phyloP scores from a whole-genome alignment of 352 stramenopile genomes.

The Phytophthora foliorum region DNA sequence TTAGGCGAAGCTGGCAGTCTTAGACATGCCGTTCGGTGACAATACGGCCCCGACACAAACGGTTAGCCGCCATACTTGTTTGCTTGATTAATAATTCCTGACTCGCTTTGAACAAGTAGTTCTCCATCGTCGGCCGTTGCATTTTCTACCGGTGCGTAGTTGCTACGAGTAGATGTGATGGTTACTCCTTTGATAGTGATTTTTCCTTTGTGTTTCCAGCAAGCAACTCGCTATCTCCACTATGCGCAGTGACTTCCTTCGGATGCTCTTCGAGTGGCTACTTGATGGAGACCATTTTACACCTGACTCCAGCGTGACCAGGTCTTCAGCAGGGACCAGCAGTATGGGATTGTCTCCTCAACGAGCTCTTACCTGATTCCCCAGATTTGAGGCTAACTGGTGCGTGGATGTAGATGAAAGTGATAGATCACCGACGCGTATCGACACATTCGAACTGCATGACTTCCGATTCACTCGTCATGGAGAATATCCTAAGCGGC shows the following conservation, averaged over 20 bases:
- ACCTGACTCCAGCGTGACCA: constrained; percentile 11
- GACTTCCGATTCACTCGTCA: constrained; percentile 48
- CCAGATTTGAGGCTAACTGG: neutral
- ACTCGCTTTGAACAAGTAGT: constrained; percentile 17
- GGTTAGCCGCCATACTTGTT: neutral
- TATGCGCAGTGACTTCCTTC: constrained; percentile 43
- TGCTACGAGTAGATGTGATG: neutral
- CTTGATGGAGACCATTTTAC: constrained; percentile 20
- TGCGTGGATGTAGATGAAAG: constrained; percentile 9
- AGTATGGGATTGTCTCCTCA: neutral
- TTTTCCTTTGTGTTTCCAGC: constrained; percentile 25
- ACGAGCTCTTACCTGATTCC: neutral
- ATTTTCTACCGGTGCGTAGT: constrained; percentile 37
- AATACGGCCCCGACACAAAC: constrained; percentile 8
- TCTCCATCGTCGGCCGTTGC: constrained; percentile 25
- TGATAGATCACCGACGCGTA: constrained; percentile 6
- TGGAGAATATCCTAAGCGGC: constrained; percentile 47
- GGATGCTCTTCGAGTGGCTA: constrained; percentile 49
- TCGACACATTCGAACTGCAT: constrained; percentile 43
- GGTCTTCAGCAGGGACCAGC: neutral
- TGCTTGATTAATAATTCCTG: neutral
- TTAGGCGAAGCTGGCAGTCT: constrained; percentile 33
- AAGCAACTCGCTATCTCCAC: constrained; percentile 45
- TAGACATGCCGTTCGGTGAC: constrained; percentile 26
- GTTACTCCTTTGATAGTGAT: no score